Evolutionary conservation across 768 basidiomycete species (phyloP).

Genomic region (Lentinula raphanica): DNA sequence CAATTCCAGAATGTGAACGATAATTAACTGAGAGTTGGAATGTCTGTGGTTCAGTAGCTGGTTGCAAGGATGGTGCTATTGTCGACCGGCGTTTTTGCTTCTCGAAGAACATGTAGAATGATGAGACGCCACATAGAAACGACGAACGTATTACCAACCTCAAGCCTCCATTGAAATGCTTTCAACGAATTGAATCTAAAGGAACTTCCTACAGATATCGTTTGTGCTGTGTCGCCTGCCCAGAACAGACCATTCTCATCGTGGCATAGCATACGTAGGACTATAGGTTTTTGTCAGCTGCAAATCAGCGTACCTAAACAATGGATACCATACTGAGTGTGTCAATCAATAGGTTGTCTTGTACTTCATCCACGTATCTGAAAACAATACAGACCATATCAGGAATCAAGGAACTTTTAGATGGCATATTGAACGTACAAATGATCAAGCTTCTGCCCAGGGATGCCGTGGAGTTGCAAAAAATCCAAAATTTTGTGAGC

Average conservation of each 20-base stretch:
- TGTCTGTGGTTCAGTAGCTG: neutral
- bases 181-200: conserved; percentile 71
- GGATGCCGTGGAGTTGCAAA: conserved; percentile 26
- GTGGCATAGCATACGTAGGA: conserved; percentile 54
- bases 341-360: conserved; percentile 69
- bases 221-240: conserved; percentile 80
- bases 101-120: neutral
- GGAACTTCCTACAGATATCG: conserved; percentile 67
- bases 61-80: neutral
- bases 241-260: conserved; percentile 69
- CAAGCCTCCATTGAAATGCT: conserved; percentile 57
- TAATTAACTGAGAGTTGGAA: conserved; percentile 51
- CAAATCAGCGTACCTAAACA: neutral
- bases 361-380: conserved; percentile 74
- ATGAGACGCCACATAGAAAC: neutral
- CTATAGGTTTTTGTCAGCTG: conserved; percentile 25
- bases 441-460: conserved; percentile 45
- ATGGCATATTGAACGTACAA: conserved; percentile 34
- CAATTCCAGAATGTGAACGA: conserved; percentile 68
- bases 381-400: neutral
- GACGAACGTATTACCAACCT: conserved; percentile 33
- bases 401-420: neutral
- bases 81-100: conserved; percentile 2
- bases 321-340: conserved; percentile 37
- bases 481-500: conserved; percentile 44